Percentiles rank a stretch among this genome's conserved stretches.
Evolutionary conservation across 2,329 filamentous ascomycete genomes (phyloP).

Genomic region (Lojkania enalia): DNA sequence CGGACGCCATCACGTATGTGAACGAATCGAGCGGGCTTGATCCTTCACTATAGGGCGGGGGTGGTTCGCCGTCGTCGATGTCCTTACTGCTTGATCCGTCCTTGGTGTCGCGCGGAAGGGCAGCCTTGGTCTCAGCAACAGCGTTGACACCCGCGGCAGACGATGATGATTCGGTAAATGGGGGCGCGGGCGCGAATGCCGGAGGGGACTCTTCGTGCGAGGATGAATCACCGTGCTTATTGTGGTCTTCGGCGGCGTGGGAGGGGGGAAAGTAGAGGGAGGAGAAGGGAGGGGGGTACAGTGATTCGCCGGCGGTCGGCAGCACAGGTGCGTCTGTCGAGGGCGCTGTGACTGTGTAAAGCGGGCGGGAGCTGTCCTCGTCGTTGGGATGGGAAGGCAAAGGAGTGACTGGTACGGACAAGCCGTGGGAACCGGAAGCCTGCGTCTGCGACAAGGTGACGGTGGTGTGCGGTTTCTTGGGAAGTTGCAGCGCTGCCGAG

Average conservation of each 20-base stretch:
- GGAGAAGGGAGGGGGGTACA: constrained; percentile 64
- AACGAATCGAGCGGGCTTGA: constrained; percentile 90
- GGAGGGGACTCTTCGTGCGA: constrained; percentile 47
- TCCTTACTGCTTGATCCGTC: constrained; percentile 71
- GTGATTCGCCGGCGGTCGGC: constrained; percentile 56
- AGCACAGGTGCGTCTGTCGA: constrained; percentile 41
- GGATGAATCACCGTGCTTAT: constrained; percentile 46
- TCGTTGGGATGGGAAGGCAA: constrained; percentile 39
- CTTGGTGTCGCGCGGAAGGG: constrained; percentile 81
- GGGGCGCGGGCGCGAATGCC: constrained; percentile 56
- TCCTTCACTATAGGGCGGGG: constrained; percentile 94
- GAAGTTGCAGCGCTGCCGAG: constrained; percentile 24
- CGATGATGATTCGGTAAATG: constrained; percentile 55
- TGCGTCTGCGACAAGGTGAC: constrained; percentile 51
- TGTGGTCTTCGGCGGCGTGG: constrained; percentile 52
- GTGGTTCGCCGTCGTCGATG: constrained; percentile 82
- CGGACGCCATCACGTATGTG: constrained; percentile 95
- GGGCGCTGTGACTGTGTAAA: constrained; percentile 33
- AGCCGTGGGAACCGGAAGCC: constrained; percentile 46
- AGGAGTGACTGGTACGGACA: constrained; percentile 49
- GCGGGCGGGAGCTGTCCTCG: constrained; percentile 29
- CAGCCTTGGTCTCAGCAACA: constrained; percentile 78
- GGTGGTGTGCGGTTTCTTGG: constrained; percentile 31
- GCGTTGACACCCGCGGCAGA: constrained; percentile 49
- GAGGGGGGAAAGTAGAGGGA: constrained; percentile 62